A percentile compares a stretch with the other conserved stretches of the same genome.
These are phyloP conservation scores for Cystobasidiaceae sp. DNA, from an alignment of 1,284 basidiomycete species.

Conservation along the genomic window DNA sequence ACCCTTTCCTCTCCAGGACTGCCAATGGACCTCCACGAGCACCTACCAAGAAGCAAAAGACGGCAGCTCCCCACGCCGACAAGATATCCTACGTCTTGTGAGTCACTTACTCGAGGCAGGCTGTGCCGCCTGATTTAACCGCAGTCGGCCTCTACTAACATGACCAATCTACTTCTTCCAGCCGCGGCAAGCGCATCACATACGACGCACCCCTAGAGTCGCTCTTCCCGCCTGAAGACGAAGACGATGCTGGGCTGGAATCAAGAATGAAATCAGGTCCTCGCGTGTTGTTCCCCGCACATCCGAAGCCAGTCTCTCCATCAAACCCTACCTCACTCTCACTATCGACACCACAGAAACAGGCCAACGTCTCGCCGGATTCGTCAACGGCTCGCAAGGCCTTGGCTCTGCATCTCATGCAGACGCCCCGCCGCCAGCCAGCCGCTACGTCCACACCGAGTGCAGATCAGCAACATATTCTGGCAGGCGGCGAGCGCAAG, in stretches of 20 bases:
- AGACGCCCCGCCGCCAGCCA: conserved; percentile 24
- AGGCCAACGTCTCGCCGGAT: background rate
- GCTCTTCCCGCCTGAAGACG: conserved; percentile 11
- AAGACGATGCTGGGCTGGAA: conserved; percentile 4
- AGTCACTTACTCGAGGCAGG: background rate
- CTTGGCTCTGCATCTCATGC: conserved; percentile 16
- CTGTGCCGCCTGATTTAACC: background rate
- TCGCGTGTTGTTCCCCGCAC: conserved; percentile 24
- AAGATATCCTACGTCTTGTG: conserved; percentile 31
- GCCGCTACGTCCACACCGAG: background rate
- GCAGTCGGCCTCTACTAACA: background rate
- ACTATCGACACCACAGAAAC: background rate
- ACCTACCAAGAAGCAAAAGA: background rate
- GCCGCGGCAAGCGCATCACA: conserved; percentile 30
- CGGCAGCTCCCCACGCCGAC: background rate
- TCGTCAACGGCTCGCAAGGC: background rate
- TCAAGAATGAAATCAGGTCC: conserved; percentile 21
- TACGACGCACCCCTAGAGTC: conserved; percentile 27
- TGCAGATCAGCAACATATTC: background rate
- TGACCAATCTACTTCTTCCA: no score
- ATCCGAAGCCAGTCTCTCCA: background rate
- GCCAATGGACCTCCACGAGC: background rate
- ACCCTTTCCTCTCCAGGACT: conserved; percentile 9
- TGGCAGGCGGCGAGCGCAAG: background rate
- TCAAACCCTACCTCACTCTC: background rate